Evolutionary conservation across 139 green algal genomes (phyloP), one percentile per base, ranked within the genome.

Genomic region (Chlorella vulgaris): DNA sequence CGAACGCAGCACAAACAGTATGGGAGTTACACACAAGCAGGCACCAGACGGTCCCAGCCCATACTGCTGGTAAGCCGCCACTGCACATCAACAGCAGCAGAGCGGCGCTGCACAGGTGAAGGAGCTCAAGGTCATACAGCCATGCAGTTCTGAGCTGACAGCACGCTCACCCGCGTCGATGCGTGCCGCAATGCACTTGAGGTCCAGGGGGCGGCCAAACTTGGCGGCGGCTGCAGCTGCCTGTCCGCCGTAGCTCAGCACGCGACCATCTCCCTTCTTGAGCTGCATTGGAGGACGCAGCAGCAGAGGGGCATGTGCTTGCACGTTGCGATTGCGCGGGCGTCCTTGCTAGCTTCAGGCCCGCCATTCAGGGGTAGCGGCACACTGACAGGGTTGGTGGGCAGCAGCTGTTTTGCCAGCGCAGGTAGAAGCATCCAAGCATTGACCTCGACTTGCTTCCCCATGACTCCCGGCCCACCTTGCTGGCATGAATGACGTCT

Each of bases 211-310:
- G 1, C 70, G 35, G 2, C 76, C 83, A 22, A 31, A 42, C 29
- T 82, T 84, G n/a, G 80, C 63, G 7, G 83, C 82, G 2, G 81
- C 76, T 2, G 80, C 88, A 15, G 88, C 86, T 4, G 51, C 67
- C 50, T 61, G 21, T 26, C 80, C 86, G n/a, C 71, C 60, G 29
- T 79, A 88, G 76, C 76, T 86, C 28, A 91, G 73, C 31, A 74
- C 69, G 74, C 82, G 53, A 35, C 51, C 82, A 29, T 69, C 73
- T 0, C 51, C 73, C 35, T 67, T 67, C 53, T 79, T 79, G 22
- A 69, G 36, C 65, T 71, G 65, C 65, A 31, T 33, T 6, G 18
- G n/a, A 29, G 55, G 22, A n/a, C 5, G 55, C 18, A 65, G 22
- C 5, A 58, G 15, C 47, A 58, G 47, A 10, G 47, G 15, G 15